Percentiles rank a stretch among this genome's conserved stretches.
Conservation (phyloP, 108 stramenopile species). For the Parmales sp. region DNA sequence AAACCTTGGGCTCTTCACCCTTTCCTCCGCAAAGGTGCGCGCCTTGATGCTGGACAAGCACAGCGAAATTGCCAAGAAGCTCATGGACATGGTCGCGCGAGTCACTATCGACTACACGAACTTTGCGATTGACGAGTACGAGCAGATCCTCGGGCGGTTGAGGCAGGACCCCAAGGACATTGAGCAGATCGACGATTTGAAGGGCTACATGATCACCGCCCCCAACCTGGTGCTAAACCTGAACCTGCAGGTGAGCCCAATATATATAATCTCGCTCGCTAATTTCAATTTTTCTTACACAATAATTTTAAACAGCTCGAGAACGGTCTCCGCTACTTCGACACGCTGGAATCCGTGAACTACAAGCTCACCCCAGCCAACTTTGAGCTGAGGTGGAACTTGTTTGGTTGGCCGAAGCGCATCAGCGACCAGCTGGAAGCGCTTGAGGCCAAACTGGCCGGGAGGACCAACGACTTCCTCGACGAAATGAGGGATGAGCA, state of each 20-base stretch:
- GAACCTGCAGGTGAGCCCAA: conserved; percentile 15
- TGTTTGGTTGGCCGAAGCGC: conserved; percentile 35
- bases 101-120: neutral
- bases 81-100: neutral
- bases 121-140: conserved; percentile 21
- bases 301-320: too few species aligned
- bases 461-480: conserved; percentile 13
- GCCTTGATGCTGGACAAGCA: conserved; percentile 35
- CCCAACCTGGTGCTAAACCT: conserved; percentile 27
- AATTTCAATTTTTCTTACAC: too few species aligned
- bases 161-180: conserved; percentile 33
- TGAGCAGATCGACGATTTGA: conserved; percentile 33
- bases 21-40: conserved; percentile 25
- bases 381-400: conserved; percentile 32
- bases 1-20: conserved; percentile 35
- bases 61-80: neutral
- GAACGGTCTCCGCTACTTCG: conserved; percentile 27
- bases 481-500: conserved; percentile 46
- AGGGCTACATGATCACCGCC: conserved; percentile 18
- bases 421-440: conserved; percentile 30
- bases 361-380: conserved; percentile 19
- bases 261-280: too few species aligned
- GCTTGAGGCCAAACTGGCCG: conserved; percentile 16
- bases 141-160: conserved; percentile 21
- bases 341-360: conserved; percentile 20